Conservation (phyloP, 805 yeast genomes). For the Metschnikowia proteae region DNA sequence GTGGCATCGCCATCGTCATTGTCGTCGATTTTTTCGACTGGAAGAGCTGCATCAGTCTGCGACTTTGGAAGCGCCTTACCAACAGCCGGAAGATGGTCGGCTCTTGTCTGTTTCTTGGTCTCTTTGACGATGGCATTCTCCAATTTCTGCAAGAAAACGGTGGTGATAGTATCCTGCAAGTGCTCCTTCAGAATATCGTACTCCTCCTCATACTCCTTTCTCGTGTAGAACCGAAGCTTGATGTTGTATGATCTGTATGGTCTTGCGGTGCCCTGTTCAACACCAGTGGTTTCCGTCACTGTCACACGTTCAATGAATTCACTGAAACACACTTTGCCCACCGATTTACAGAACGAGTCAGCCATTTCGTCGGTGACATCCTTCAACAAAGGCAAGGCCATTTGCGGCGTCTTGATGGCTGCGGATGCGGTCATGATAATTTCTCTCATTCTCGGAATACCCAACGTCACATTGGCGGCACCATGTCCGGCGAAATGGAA, state of each 20-base stretch:
- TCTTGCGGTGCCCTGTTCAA: conserved; percentile 41
- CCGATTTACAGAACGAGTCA: conserved; percentile 87
- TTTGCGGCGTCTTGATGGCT: conserved; percentile 95
- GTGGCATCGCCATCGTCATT: conserved; percentile 56
- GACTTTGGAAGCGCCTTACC: conserved; percentile 63
- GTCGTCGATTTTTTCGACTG: conserved; percentile 31
- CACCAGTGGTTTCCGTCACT: conserved; percentile 86
- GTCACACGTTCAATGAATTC: conserved; percentile 82
- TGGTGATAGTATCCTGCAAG: conserved; percentile 64
- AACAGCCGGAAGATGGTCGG: conserved; percentile 55
- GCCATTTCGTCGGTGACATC: conserved; percentile 86
- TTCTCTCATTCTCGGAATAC: conserved; percentile 99
- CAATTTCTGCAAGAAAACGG: conserved; percentile 62
- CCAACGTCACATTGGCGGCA: conserved; percentile 98
- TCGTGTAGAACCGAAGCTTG: conserved; percentile 68
- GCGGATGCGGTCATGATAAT: conserved; percentile 99
- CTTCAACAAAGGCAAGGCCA: conserved; percentile 81
- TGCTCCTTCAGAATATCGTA: conserved; percentile 82
- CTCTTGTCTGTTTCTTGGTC: conserved; percentile 71
- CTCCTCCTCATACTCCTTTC: conserved; percentile 75
- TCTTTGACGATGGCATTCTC: conserved; percentile 77
- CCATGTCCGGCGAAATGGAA: conserved; percentile 99
- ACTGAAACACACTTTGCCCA: conserved; percentile 77
- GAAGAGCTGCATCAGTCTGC: conserved; percentile 34
- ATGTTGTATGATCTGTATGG: conserved; percentile 71